phyloP scores from a whole-genome alignment of 768 basidiomycete species.

The Chalciporus piperatus region DNA sequence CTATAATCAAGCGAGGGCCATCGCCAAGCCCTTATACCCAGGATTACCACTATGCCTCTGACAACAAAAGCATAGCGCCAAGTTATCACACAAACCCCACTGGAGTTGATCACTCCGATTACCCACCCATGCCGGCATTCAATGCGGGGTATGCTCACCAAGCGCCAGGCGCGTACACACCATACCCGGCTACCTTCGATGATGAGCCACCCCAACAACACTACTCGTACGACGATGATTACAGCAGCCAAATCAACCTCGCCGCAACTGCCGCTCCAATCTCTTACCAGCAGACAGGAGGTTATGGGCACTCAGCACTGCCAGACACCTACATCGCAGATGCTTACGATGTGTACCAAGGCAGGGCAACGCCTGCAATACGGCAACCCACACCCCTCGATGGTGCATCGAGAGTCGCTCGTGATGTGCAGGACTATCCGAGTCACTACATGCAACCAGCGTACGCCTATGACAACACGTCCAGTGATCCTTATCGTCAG shows the following conservation, averaged over 20 bases:
- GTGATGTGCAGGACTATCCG: slow-evolving; percentile 40
- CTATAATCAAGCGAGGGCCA: slow-evolving; percentile 53
- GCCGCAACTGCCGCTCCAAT: slow-evolving; percentile 58
- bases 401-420: slow-evolving; percentile 32
- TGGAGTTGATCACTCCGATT: slow-evolving; percentile 45
- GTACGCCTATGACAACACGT: slow-evolving; percentile 28
- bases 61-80: slow-evolving; percentile 41
- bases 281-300: slow-evolving; percentile 37
- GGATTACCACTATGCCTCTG: slow-evolving; percentile 54
- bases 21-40: slow-evolving; percentile 55
- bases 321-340: slow-evolving; percentile 39
- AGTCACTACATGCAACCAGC: slow-evolving; percentile 25
- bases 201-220: slow-evolving; percentile 48
- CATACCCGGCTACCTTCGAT: slow-evolving; percentile 52
- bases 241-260: slow-evolving; percentile 62
- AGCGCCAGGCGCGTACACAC: slow-evolving; percentile 45
- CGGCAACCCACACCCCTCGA: slow-evolving; percentile 29
- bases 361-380: slow-evolving; percentile 39
- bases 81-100: slow-evolving; percentile 37
- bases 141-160: slow-evolving; percentile 62
- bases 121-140: slow-evolving; percentile 76
- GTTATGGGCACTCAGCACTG: slow-evolving; percentile 15
- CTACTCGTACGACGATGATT: slow-evolving; percentile 64
- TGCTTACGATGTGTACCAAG: slow-evolving; percentile 55
- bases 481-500: slow-evolving; percentile 27